Conservation (phyloP, 306 rosid species). For the Coriaria nepalensis region DNA sequence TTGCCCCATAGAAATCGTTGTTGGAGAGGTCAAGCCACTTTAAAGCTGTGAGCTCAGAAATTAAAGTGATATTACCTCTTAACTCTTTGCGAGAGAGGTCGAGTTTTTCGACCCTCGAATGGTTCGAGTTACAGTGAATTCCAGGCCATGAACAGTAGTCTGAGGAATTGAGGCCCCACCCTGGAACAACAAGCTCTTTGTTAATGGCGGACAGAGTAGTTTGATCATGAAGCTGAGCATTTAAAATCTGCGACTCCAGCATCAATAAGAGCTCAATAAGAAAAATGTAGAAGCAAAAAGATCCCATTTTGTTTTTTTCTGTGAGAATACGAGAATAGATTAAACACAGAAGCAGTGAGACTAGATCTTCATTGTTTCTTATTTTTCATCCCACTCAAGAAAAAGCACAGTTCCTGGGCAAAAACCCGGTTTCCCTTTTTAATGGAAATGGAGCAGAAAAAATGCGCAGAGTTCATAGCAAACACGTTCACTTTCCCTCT, state of each 20-base stretch:
- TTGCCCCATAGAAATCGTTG: conserved; percentile 60
- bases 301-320: conserved; percentile 25
- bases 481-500: no score
- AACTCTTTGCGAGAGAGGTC: conserved; percentile 67
- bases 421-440: conserved; percentile 5
- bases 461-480: conserved; percentile 9
- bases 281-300: conserved; percentile 31
- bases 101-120: conserved; percentile 56
- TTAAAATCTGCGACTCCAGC: conserved; percentile 19
- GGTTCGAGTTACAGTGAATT: conserved; percentile 46
- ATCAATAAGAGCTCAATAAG: conserved; percentile 38
- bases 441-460: not conserved
- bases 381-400: not conserved
- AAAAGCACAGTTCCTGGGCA: conserved; percentile 10
- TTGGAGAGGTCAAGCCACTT: conserved; percentile 75
- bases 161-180: conserved; percentile 63
- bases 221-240: conserved; percentile 56
- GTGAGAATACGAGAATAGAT: no score
- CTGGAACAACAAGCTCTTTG: conserved; percentile 68
- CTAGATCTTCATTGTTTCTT: conserved; percentile 8
- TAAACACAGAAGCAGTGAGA: not conserved
- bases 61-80: conserved; percentile 62
- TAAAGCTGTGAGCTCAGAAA: conserved; percentile 80
- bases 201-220: conserved; percentile 42
- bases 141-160: conserved; percentile 81